A percentile compares a stretch with the other conserved stretches of the same genome.
Evolutionary conservation across 2,329 filamentous ascomycete genomes (phyloP).

Genomic region (Aspergillus sp.): DNA sequence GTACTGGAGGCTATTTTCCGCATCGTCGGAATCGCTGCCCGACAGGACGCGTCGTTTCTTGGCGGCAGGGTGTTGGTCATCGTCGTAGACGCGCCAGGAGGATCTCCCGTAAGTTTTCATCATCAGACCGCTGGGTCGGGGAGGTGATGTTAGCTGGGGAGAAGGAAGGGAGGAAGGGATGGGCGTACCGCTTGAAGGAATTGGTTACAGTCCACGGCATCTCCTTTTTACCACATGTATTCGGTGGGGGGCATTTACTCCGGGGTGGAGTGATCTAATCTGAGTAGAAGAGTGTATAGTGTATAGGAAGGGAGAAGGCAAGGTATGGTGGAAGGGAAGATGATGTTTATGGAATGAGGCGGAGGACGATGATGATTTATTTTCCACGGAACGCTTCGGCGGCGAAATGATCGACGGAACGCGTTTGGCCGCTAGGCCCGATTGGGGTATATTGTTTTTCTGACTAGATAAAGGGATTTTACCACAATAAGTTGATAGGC

Average conservation of each 20-base stretch:
- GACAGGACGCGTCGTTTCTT: slow-evolving; percentile 47
- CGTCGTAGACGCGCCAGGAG: slow-evolving; percentile 48
- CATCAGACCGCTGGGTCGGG: slow-evolving; percentile 43
- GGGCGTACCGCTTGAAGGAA: slow-evolving; percentile 48
- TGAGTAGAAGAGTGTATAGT: neutral
- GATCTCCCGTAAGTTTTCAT: slow-evolving; percentile 51
- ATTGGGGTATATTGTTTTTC: no score
- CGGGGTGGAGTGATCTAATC: no score
- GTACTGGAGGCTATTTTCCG: slow-evolving; percentile 47
- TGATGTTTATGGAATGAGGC: slow-evolving; percentile 4
- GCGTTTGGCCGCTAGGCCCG: slow-evolving; percentile 11
- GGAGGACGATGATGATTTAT: slow-evolving; percentile 19
- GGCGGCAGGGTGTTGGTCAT: slow-evolving; percentile 40
- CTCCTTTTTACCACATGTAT: slow-evolving; percentile 30
- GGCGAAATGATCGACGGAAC: slow-evolving; percentile 25
- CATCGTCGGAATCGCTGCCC: slow-evolving; percentile 38
- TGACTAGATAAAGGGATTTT: no score
- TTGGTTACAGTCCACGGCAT: slow-evolving; percentile 53
- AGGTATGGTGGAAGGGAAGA: neutral
- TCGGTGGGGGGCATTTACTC: slow-evolving; percentile 7
- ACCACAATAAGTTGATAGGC: no score
- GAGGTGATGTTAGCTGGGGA: slow-evolving; percentile 3
- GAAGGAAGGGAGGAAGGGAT: slow-evolving; percentile 6
- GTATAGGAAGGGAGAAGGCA: neutral
- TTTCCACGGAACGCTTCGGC: slow-evolving; percentile 21